Evolutionary conservation across 345 rosid genomes (phyloP).

Genomic region (Eutrema yunnanense): DNA sequence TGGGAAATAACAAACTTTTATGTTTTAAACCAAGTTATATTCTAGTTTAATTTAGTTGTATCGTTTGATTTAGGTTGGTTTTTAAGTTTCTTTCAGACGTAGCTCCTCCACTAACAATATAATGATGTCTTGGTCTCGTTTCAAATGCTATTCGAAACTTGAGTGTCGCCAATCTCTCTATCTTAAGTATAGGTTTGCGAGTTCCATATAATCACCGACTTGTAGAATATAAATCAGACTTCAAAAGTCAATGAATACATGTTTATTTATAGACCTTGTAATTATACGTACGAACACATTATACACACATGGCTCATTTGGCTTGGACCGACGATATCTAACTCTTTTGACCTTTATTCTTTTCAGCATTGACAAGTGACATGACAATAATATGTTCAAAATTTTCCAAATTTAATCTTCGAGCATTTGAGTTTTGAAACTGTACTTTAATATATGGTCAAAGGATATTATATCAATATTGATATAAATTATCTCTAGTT

Average conservation of each 20-base stretch:
- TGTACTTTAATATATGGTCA: background rate
- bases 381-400: conserved; percentile 5
- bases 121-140: too few species aligned
- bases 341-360: conserved; percentile 24
- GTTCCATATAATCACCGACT: background rate
- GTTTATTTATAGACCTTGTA: background rate
- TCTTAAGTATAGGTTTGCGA: background rate
- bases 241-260: background rate
- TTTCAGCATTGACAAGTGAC: conserved; percentile 19
- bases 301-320: conserved; percentile 18
- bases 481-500: background rate
- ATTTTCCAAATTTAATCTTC: background rate
- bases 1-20: background rate
- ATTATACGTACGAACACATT: background rate
- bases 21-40: background rate
- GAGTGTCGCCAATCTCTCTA: background rate
- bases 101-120: background rate
- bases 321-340: conserved; percentile 32
- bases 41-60: background rate
- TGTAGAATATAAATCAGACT: background rate
- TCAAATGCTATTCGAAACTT: background rate
- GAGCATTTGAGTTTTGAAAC: background rate
- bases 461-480: background rate
- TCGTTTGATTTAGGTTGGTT: background rate
- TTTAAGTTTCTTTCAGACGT: background rate